Evolutionary conservation across 768 basidiomycete genomes (phyloP), one percentile per base, ranked within the genome.

Genomic region (Tylopilus vinaceipallidus): DNA sequence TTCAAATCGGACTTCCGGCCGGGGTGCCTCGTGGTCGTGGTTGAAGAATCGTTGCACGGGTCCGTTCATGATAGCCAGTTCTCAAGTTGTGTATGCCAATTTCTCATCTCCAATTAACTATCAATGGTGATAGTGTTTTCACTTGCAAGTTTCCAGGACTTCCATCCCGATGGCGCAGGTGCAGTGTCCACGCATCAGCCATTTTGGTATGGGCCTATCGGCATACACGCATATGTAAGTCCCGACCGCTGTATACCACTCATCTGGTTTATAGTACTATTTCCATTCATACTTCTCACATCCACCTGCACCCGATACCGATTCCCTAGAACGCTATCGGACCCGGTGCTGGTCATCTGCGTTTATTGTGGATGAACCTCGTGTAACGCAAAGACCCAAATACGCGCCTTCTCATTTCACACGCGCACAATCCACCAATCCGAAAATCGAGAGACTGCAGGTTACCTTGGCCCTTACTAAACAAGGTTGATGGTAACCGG

Each of bases 201-300:
- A 34, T 38, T 39, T 20, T 29, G n/a, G 32, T 20, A 22, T 16
- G 35, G 26, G n/a, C 62, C 53, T 56, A 53, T 66, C 52, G n/a
- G 53, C 23, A 16, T 29, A 24, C 26, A 2, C 22, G n/a, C 41
- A 55, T 60, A 54, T 61, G 58, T 63, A 51, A 54, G 45, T 45
- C 14, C 14, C 42, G 36, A 13, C 30, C 29, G 42, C 13, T 12
- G 42, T 43, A 38, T 42, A 29, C 29, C 37, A 19, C 38, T 36
- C 40, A 17, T n/a, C 26, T 35, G 46, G 26, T 30, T 13, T 30
- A 12, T 29, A 29, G 6, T 29, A 40, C 22, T 53, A 59, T 64
- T 63, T 61, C 24, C 12, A 33, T 30, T 3, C 3, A 13, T 50
- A 10, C 47, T 27, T 47, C 45, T 40, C 55, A 53, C 52, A 45